A percentile compares a stretch with the other conserved stretches of the same genome.
Conservation (phyloP, 2,329 filamentous ascomycete genomes). For the Tolypocladium tundrense region DNA sequence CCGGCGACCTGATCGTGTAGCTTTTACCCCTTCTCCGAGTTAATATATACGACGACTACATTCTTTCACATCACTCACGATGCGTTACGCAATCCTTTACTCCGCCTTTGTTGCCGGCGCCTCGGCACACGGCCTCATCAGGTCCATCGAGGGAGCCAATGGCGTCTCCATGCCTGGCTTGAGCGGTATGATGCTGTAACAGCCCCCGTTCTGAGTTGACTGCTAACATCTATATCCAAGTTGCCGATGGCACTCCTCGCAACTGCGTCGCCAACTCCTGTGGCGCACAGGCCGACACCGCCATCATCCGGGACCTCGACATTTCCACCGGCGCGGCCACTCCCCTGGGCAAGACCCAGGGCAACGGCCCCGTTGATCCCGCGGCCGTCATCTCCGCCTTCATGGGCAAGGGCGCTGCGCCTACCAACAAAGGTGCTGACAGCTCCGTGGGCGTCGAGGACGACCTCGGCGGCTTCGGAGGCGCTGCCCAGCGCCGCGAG, state of each 20-base stretch:
- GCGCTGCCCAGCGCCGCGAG: slow-evolving; percentile 8
- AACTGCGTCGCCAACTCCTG: slow-evolving; percentile 52
- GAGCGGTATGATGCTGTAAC: slow-evolving; percentile 11
- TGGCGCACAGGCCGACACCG: slow-evolving; percentile 56
- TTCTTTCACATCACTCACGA: slow-evolving; percentile 9
- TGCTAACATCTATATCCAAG: slow-evolving; percentile 15
- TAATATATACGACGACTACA: not conserved
- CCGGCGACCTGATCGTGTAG: not conserved
- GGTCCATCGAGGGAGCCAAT: slow-evolving; percentile 47
- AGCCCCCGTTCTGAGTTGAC: not conserved
- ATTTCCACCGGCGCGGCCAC: slow-evolving; percentile 39
- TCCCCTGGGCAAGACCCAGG: slow-evolving; percentile 53
- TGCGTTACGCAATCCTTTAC: slow-evolving; percentile 18
- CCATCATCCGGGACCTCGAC: slow-evolving; percentile 55
- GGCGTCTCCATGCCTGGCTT: slow-evolving; percentile 53
- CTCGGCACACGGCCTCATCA: slow-evolving; percentile 48
- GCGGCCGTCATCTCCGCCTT: slow-evolving; percentile 47
- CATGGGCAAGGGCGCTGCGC: slow-evolving; percentile 37
- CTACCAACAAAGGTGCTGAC: slow-evolving; percentile 25
- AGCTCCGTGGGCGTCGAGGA: slow-evolving; percentile 27
- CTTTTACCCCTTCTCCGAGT: not conserved
- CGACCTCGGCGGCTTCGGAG: slow-evolving; percentile 20
- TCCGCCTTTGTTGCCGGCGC: slow-evolving; percentile 32
- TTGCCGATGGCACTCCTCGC: slow-evolving; percentile 56
- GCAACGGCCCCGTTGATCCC: slow-evolving; percentile 47